These are phyloP conservation scores for Xerocomellus amylosporus DNA, from an alignment of 768 basidiomycete genomes.

Conservation along the genomic window DNA sequence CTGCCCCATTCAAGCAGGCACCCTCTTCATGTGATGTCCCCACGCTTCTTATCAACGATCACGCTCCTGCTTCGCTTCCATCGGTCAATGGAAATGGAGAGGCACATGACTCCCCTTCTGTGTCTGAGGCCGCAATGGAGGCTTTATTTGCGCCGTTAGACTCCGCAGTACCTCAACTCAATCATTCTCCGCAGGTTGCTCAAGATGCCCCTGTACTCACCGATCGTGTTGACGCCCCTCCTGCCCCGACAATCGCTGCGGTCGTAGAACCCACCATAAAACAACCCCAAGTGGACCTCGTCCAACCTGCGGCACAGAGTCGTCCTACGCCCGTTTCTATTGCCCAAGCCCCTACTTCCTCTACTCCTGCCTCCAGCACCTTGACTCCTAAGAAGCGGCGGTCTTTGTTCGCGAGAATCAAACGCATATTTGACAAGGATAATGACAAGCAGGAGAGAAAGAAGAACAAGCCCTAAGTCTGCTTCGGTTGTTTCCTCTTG, in stretches of 20 bases:
- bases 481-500: not conserved
- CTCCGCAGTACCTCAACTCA: not conserved
- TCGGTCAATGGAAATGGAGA: conserved; percentile 15
- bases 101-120: conserved; percentile 1
- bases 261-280: not conserved
- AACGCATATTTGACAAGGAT: conserved; percentile 51
- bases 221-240: not conserved
- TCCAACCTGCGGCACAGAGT: not conserved
- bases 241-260: not conserved
- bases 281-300: not conserved
- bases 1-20: not conserved
- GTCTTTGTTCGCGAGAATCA: conserved; percentile 54
- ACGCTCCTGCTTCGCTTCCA: conserved; percentile 12
- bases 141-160: not conserved
- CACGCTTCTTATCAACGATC: conserved; percentile 43
- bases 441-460: conserved; percentile 40
- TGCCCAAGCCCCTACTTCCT: conserved; percentile 6
- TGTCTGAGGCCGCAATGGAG: not conserved
- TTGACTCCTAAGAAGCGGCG: conserved; percentile 46
- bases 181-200: not conserved
- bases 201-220: not conserved
- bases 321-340: conserved; percentile 1
- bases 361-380: conserved; percentile 36
- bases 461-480: conserved; percentile 22
- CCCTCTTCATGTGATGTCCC: conserved; percentile 15